A percentile compares a stretch with the other conserved stretches of the same genome.
Conservation (phyloP, 345 rosid species). For the Euphorbia peplus region DNA sequence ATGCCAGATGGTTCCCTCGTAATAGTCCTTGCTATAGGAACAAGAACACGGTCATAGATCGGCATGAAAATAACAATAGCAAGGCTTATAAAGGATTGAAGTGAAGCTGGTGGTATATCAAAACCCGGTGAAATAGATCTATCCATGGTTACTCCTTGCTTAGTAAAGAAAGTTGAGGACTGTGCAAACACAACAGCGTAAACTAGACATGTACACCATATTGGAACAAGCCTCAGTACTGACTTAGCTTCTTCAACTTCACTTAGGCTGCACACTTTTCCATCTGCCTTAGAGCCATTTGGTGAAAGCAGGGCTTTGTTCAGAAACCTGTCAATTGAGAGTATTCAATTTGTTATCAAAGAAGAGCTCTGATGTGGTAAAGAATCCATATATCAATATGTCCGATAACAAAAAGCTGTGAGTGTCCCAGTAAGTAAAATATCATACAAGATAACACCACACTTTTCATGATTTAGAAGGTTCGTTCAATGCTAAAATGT, state of each 20-base stretch:
- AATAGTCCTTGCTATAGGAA: constrained; percentile 21
- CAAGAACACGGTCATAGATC: constrained; percentile 21
- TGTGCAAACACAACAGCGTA: constrained; percentile 21
- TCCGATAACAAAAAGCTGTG: background rate
- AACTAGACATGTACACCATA: constrained; percentile 24
- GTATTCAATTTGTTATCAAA: background rate
- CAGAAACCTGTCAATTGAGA: constrained; percentile 18
- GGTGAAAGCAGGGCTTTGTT: constrained; percentile 25
- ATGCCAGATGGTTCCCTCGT: constrained; percentile 22
- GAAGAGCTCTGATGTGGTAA: background rate
- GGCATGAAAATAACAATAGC: constrained; percentile 22
- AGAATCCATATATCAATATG: too few relatives aligned
- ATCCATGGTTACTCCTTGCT: constrained; percentile 29
- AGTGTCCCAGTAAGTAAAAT: background rate
- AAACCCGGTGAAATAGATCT: constrained; percentile 16
- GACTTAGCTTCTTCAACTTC: constrained; percentile 30
- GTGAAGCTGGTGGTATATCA: constrained; percentile 22
- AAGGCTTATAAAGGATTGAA: constrained; percentile 18
- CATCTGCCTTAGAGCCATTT: constrained; percentile 6
- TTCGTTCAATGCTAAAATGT: background rate
- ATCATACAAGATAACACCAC: background rate
- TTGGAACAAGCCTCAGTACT: constrained; percentile 24
- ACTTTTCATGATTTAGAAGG: background rate
- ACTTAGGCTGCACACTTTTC: constrained; percentile 9
- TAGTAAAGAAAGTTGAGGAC: constrained; percentile 25